Percentiles rank a stretch among this genome's conserved stretches.
phyloP scores from a whole-genome alignment of 257 asterid species.

The Ballota nigra region DNA sequence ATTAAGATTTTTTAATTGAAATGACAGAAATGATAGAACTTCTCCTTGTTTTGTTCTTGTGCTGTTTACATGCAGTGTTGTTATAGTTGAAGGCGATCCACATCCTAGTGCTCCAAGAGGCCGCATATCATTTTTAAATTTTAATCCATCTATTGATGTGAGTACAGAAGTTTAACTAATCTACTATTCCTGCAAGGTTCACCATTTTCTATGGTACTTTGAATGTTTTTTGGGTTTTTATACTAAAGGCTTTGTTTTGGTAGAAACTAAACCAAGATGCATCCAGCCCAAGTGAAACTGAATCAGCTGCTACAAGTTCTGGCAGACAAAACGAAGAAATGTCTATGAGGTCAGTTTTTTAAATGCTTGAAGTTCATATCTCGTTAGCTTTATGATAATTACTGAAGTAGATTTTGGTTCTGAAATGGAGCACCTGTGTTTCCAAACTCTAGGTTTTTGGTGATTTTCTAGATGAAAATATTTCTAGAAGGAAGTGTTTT shows the following conservation, averaged over 20 bases:
- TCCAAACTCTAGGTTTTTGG: not conserved
- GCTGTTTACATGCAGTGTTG: constrained; percentile 57
- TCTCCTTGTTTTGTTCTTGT: constrained; percentile 11
- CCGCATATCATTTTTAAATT: constrained; percentile 87
- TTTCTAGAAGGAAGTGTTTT: not conserved
- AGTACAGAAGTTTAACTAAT: constrained; percentile 43
- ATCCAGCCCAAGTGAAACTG: constrained; percentile 40
- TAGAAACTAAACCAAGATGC: constrained; percentile 74
- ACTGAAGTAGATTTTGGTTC: not conserved
- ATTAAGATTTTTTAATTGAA: not conserved
- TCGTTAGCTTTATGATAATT: not conserved
- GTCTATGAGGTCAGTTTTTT: constrained; percentile 43
- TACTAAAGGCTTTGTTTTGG: constrained; percentile 25
- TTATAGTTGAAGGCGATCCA: constrained; percentile 85
- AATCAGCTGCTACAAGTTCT: constrained; percentile 51
- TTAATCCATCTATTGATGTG: constrained; percentile 94
- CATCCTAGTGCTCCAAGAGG: constrained; percentile 76
- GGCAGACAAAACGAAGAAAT: constrained; percentile 42
- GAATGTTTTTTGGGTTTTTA: constrained; percentile 30
- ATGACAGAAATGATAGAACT: not conserved
- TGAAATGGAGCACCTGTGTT: not conserved
- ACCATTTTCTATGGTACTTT: constrained; percentile 1
- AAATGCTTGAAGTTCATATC: constrained; percentile 6
- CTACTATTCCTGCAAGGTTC: constrained; percentile 13
- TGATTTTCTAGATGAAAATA: not conserved